Conservation (phyloP, 257 asterid genomes). For the Fraxinus americana region DNA sequence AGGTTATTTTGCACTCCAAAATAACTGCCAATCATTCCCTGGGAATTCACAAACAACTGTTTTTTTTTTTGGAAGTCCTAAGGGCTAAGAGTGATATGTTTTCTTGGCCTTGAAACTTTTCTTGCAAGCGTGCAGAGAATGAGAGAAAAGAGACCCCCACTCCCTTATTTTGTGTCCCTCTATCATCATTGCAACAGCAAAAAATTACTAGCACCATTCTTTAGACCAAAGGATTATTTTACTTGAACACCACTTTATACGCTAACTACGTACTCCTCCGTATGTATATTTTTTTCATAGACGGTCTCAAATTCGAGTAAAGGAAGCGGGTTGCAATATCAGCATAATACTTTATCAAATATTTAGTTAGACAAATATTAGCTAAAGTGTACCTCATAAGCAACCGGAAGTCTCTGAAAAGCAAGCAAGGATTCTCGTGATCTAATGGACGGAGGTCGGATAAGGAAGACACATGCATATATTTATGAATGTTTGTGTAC, state of each 20-base stretch:
- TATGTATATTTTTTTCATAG: not conserved
- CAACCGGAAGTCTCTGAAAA: not conserved
- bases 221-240: not conserved
- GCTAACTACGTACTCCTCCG: not conserved
- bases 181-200: slow-evolving; percentile 20
- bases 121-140: slow-evolving; percentile 26
- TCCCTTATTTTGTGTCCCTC: not conserved
- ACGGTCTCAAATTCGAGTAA: not conserved
- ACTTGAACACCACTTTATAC: not conserved
- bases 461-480: not conserved
- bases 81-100: not conserved
- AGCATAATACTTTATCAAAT: not conserved
- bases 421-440: not conserved
- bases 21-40: not conserved
- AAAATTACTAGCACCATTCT: not conserved
- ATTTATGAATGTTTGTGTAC: not conserved
- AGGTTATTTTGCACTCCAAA: not conserved
- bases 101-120: not conserved
- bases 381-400: not conserved
- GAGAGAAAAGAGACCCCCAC: slow-evolving; percentile 11
- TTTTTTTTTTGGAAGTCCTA: not conserved
- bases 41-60: not conserved
- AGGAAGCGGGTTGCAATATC: not conserved
- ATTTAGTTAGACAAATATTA: not conserved
- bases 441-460: not conserved